A percentile compares a stretch with the other conserved stretches of the same genome.
phyloP scores from a whole-genome alignment of 371 early-diverging fungal species.

The Sporodiniella umbellata region DNA sequence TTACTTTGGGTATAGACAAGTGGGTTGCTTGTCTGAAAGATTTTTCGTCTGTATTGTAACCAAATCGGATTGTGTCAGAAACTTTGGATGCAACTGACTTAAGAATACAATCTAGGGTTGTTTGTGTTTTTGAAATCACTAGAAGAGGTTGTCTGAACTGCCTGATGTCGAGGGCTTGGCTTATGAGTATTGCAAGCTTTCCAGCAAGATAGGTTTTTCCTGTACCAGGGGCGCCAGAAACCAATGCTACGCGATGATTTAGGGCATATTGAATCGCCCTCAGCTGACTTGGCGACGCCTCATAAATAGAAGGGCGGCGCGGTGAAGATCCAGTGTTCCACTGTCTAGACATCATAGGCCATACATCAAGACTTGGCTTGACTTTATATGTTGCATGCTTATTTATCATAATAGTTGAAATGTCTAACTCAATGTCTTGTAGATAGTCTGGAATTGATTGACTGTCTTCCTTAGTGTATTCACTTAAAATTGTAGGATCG shows the following conservation, averaged over 20 bases:
- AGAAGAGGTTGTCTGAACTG: slow-evolving; percentile 36
- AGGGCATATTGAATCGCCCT: slow-evolving; percentile 31
- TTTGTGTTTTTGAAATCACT: slow-evolving; percentile 26
- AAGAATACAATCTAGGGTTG: slow-evolving; percentile 26
- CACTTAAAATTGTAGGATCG: slow-evolving; percentile 4
- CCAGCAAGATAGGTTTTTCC: slow-evolving; percentile 37
- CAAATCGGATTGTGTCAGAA: slow-evolving; percentile 33
- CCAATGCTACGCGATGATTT: slow-evolving; percentile 29
- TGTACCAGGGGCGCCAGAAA: slow-evolving; percentile 38
- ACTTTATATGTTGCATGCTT: slow-evolving; percentile 4
- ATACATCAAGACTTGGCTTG: slow-evolving; percentile 9
- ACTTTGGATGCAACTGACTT: slow-evolving; percentile 1
- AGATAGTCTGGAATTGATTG: slow-evolving; percentile 24
- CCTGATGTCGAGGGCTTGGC: slow-evolving; percentile 17
- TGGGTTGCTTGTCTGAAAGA: slow-evolving; percentile 16
- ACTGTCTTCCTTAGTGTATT: neutral
- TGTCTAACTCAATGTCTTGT: slow-evolving; percentile 17
- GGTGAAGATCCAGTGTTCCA: slow-evolving; percentile 1
- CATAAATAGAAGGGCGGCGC: slow-evolving; percentile 20
- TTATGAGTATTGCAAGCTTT: slow-evolving; percentile 29
- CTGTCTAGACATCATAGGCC: slow-evolving; percentile 19
- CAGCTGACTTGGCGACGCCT: slow-evolving; percentile 32
- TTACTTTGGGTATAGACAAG: slow-evolving; percentile 1
- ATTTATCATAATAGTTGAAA: slow-evolving; percentile 24
- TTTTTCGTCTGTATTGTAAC: slow-evolving; percentile 6